Percentiles rank a stretch among this genome's conserved stretches.
phyloP scores from a whole-genome alignment of 139 green algal genomes.

The Closterium sp. region DNA sequence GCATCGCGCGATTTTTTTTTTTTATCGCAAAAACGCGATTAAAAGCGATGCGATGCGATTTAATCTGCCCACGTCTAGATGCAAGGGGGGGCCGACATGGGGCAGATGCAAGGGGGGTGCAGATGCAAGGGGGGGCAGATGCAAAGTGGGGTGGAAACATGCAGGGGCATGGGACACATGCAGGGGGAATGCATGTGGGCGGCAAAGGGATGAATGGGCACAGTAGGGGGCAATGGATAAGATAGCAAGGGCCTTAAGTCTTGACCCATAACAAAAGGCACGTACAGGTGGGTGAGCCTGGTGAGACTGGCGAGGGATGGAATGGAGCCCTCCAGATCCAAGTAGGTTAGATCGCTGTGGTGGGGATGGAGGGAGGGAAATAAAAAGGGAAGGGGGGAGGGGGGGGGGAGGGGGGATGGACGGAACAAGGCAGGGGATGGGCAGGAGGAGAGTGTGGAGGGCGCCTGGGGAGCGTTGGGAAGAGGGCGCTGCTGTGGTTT shows the following conservation, averaged over 20 bases:
- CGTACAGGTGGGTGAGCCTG: background rate
- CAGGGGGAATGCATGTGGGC: background rate
- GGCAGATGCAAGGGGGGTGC: too few species aligned
- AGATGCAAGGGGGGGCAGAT: too few species aligned
- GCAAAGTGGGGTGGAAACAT: too few species aligned
- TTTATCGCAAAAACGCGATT: too few species aligned
- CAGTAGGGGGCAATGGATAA: background rate
- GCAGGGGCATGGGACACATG: too few species aligned
- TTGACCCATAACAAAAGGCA: background rate
- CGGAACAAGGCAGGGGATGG: background rate
- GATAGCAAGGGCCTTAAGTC: background rate
- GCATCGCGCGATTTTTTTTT: too few species aligned
- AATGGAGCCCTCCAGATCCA: background rate
- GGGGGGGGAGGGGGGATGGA: background rate
- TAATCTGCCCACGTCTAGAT: too few species aligned
- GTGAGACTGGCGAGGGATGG: background rate
- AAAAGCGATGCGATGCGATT: too few species aligned
- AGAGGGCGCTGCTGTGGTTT: too few species aligned
- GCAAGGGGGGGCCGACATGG: too few species aligned
- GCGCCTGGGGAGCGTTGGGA: background rate
- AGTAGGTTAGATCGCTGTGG: background rate
- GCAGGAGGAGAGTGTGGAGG: background rate
- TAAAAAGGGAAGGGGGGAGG: too few species aligned
- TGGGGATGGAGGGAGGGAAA: background rate
- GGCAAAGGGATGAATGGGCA: background rate